Percentiles rank a stretch among this genome's conserved stretches.
These are phyloP conservation scores for Petrea volubilis DNA, from an alignment of 257 asterid species.

Conservation along the genomic window DNA sequence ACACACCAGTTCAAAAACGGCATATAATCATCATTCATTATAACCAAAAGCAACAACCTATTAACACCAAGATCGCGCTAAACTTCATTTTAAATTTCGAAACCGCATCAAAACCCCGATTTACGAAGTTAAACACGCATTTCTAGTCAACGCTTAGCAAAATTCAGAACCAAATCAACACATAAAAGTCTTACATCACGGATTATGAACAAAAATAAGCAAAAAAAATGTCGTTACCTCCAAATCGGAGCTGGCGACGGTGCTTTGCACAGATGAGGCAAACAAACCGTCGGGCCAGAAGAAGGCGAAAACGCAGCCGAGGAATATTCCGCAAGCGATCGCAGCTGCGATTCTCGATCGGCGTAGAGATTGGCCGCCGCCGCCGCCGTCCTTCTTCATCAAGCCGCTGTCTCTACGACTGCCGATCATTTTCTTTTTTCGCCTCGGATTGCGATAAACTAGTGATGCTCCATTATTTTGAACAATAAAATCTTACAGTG, in stretches of 20 bases:
- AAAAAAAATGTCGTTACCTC: constrained; percentile 35
- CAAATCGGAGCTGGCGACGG: constrained; percentile 24
- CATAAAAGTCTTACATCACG: background rate
- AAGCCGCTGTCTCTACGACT: constrained; percentile 40
- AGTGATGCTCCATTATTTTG: constrained; percentile 5
- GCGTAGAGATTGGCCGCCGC: constrained; percentile 26
- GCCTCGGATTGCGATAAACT: constrained; percentile 6
- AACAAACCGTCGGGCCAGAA: constrained; percentile 44
- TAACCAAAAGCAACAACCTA: background rate
- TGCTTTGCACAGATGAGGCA: constrained; percentile 24
- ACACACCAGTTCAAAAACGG: background rate
- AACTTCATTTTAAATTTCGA: background rate
- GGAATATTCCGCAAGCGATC: constrained; percentile 39
- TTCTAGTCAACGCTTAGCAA: constrained; percentile 18
- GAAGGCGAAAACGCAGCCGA: constrained; percentile 53
- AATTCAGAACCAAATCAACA: background rate
- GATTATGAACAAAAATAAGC: background rate
- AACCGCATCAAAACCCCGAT: background rate
- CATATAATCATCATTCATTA: background rate
- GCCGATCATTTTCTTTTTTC: constrained; percentile 25
- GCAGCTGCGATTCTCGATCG: constrained; percentile 46
- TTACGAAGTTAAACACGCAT: constrained; percentile 18
- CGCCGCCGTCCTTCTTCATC: constrained; percentile 39
- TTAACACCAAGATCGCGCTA: background rate
- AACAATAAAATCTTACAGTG: background rate